These are phyloP conservation scores for Yamadazyma taylorii DNA, from an alignment of 1,139 yeast species.

Conservation along the genomic window DNA sequence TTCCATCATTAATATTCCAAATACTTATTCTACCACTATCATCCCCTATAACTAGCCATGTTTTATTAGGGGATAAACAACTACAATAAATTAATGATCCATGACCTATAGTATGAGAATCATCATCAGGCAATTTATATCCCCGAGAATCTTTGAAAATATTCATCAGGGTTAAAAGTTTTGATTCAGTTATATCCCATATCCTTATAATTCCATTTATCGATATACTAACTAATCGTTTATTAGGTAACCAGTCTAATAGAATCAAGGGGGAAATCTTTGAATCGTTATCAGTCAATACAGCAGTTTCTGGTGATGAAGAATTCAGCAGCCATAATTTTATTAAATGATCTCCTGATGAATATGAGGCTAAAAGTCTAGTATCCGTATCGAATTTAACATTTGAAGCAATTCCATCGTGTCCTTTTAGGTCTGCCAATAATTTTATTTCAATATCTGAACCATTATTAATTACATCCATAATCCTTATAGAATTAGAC, in stretches of 20 bases:
- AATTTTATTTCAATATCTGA: slow-evolving; percentile 41
- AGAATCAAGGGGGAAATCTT: slow-evolving; percentile 54
- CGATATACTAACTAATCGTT: slow-evolving; percentile 42
- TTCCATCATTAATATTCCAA: slow-evolving; percentile 45
- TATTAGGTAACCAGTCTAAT: slow-evolving; percentile 49
- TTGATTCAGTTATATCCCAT: slow-evolving; percentile 60
- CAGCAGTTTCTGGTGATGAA: slow-evolving; percentile 45
- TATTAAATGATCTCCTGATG: slow-evolving; percentile 67
- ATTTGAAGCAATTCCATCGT: slow-evolving; percentile 58
- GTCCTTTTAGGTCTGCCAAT: slow-evolving; percentile 68
- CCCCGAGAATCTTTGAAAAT: slow-evolving; percentile 10
- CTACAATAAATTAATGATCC: slow-evolving; percentile 45
- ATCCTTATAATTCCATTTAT: slow-evolving; percentile 70
- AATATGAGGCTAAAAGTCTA: slow-evolving; percentile 65
- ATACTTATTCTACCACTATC: slow-evolving; percentile 55
- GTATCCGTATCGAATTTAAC: slow-evolving; percentile 52
- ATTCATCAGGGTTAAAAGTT: slow-evolving; percentile 3
- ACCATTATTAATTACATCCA: slow-evolving; percentile 33
- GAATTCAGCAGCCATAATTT: slow-evolving; percentile 70
- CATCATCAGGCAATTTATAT: slow-evolving; percentile 7
- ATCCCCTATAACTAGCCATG: slow-evolving; percentile 61
- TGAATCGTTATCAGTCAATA: slow-evolving; percentile 22
- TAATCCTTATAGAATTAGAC: slow-evolving; percentile 57
- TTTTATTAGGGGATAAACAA: slow-evolving; percentile 48
- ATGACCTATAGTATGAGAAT: not conserved